Conservation (phyloP, 805 yeast species). For the Grigorovia humatica region DNA sequence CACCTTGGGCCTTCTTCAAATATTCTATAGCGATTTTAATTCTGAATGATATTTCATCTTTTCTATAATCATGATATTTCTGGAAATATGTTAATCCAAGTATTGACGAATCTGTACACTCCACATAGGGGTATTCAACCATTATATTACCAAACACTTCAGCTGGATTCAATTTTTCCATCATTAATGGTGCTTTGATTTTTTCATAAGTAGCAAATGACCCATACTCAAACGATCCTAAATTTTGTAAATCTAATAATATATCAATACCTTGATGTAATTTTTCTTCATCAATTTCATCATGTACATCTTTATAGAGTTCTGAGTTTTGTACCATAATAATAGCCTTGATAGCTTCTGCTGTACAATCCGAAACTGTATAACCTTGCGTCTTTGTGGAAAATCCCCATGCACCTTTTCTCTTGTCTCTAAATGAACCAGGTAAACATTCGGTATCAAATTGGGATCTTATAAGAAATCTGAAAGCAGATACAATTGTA, state of each 20-base stretch:
- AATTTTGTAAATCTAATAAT: constrained; percentile 65
- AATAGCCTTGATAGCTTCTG: constrained; percentile 89
- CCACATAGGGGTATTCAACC: constrained; percentile 98
- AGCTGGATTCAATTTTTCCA: constrained; percentile 85
- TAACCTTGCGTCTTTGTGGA: constrained; percentile 94
- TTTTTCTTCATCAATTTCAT: constrained; percentile 43
- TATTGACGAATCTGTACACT: constrained; percentile 93
- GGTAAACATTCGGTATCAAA: constrained; percentile 68
- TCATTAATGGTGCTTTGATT: constrained; percentile 65
- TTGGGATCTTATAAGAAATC: constrained; percentile 72
- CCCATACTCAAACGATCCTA: constrained; percentile 71
- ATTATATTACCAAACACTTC: constrained; percentile 96
- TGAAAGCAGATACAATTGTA: constrained; percentile 53
- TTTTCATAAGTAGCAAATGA: constrained; percentile 88
- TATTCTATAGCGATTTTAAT: constrained; percentile 66
- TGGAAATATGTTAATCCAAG: constrained; percentile 77
- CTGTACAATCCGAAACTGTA: constrained; percentile 93
- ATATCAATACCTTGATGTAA: constrained; percentile 68
- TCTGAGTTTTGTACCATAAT: constrained; percentile 75
- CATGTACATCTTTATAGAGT: constrained; percentile 36
- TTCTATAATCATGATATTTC: constrained; percentile 52
- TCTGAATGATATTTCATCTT: constrained; percentile 54
- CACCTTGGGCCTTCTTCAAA: constrained; percentile 54
- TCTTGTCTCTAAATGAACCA: constrained; percentile 71
- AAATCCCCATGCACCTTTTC: constrained; percentile 93